These are phyloP conservation scores for Schizochytrium sp. DNA, from an alignment of 108 stramenopile genomes.

Conservation along the genomic window DNA sequence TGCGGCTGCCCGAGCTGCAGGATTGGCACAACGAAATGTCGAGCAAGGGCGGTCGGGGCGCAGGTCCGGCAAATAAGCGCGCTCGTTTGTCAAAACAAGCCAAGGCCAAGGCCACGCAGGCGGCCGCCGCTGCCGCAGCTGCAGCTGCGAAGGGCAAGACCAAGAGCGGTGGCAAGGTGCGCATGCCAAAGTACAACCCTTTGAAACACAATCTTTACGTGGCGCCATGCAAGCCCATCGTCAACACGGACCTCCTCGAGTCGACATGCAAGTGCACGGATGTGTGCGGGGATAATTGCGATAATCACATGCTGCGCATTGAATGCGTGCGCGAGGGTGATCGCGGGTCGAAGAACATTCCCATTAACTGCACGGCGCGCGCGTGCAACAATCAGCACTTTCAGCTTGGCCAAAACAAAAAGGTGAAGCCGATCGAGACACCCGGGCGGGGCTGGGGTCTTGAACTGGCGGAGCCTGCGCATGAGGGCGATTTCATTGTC, in stretches of 20 bases:
- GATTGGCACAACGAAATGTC: not conserved
- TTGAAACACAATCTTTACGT: not conserved
- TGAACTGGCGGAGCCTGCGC: not conserved
- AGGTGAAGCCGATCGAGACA: not conserved
- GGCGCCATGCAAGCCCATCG: not conserved
- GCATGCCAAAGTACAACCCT: not conserved
- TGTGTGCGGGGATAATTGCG: not conserved
- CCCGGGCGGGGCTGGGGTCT: conserved; percentile 12
- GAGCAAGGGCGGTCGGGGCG: not conserved
- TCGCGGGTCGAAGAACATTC: not conserved
- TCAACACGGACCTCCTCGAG: not conserved
- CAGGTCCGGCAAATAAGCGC: too few relatives aligned
- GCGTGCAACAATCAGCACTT: not conserved
- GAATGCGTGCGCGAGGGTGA: not conserved
- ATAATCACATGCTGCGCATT: not conserved
- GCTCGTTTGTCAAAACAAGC: too few relatives aligned
- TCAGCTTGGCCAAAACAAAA: not conserved
- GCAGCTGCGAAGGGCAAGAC: not conserved
- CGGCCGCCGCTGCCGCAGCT: not conserved
- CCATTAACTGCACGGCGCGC: not conserved
- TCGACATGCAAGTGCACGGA: not conserved
- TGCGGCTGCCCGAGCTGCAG: not conserved
- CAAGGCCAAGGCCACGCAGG: not conserved
- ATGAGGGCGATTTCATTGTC: conserved; percentile 56
- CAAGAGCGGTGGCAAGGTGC: not conserved